Base-by-base conservation (phyloP, 2,329 filamentous ascomycete genomes). In the Aspergillus hortae region DNA sequence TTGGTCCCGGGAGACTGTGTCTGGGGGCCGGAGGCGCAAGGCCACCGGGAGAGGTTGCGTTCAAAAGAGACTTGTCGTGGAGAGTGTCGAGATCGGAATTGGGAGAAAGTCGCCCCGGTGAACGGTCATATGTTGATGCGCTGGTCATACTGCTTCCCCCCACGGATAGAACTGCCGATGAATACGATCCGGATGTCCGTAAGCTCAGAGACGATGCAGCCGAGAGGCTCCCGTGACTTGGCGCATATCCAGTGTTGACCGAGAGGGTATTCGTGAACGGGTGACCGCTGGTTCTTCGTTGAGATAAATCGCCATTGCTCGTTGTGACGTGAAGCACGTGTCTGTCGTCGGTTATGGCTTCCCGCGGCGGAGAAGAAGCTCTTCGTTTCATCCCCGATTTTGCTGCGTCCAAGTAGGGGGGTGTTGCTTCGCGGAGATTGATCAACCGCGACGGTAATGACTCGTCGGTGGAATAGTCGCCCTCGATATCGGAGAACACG, bases 61-160 rank as follows among this genome's bases (percentile, higher is more conserved):
- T 68, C 38, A 72, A 46, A 21, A 64, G 81, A 21, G 79, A 77
- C 56, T 80, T 80, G 46, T 81, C 79, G 51, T 79, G 75, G 51
- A 75, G 74, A 45, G 75, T 63, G 42, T 83, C 80, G 41, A 79
- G 66, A 58, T 83, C 81, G n/a, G 77, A 77, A 40, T 76, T 74
- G 12, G 82, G 82, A 15, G 84, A 85, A 55, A 85, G 66, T 12
- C 79, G 79, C 48, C 80, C 77, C 12, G 84, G 83, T 27, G 85
- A 87, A 45, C 80, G 80, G 50, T 84, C 83, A 61, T 80, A 80
- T 30, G 83, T 84, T 43, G 79, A 80, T 57, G 84, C 79, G 64
- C 83, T 87, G 32, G 84, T 86, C 63, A 84, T 78, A 65, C 84
- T 88, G 70, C 83, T 87, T 42, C 80, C 80, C 56, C 70, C 70